These are phyloP conservation scores for Teunomyces kruisii DNA, from an alignment of 805 yeast genomes.

Conservation along the genomic window DNA sequence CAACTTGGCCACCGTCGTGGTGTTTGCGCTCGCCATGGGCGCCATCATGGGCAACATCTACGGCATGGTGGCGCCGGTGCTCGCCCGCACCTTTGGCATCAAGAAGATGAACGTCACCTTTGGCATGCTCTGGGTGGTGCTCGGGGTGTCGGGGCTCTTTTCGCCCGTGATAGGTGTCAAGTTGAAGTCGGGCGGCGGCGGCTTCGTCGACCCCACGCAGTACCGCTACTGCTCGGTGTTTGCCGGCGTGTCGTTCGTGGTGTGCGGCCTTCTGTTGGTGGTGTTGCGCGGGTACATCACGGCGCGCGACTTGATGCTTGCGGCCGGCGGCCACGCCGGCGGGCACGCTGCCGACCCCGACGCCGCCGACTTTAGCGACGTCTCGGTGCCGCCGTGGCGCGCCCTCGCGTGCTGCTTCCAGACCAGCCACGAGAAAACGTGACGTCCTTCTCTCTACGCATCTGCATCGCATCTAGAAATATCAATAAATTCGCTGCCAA, in stretches of 20 bases:
- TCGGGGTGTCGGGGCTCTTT: conserved; percentile 20
- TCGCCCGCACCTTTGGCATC: conserved; percentile 19
- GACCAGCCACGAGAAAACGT: conserved; percentile 3
- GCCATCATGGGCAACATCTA: conserved; percentile 22
- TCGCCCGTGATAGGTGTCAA: conserved; percentile 24
- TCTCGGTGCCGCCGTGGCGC: conserved; percentile 1
- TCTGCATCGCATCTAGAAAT: too few species aligned
- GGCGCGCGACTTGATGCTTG: conserved; percentile 11
- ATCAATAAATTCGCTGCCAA: too few species aligned
- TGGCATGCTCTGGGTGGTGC: conserved; percentile 20
- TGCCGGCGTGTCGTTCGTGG: conserved; percentile 19
- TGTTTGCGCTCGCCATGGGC: conserved; percentile 15
- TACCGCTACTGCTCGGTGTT: conserved; percentile 20
- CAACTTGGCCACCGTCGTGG: conserved; percentile 18
- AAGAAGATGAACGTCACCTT: conserved; percentile 18
- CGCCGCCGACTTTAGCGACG: conserved; percentile 2
- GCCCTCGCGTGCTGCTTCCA: neutral
- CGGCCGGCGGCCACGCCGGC: too few species aligned
- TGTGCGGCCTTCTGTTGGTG: conserved; percentile 13
- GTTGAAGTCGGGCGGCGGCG: conserved; percentile 15
- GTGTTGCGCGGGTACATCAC: conserved; percentile 22
- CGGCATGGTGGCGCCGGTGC: conserved; percentile 19
- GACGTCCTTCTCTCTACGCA: too few species aligned
- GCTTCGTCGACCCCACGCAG: conserved; percentile 12
- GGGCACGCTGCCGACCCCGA: neutral